Base-by-base conservation (phyloP, 2,329 filamentous ascomycete genomes). In the Ophiognomonia clavigignenti-juglandacearum region DNA sequence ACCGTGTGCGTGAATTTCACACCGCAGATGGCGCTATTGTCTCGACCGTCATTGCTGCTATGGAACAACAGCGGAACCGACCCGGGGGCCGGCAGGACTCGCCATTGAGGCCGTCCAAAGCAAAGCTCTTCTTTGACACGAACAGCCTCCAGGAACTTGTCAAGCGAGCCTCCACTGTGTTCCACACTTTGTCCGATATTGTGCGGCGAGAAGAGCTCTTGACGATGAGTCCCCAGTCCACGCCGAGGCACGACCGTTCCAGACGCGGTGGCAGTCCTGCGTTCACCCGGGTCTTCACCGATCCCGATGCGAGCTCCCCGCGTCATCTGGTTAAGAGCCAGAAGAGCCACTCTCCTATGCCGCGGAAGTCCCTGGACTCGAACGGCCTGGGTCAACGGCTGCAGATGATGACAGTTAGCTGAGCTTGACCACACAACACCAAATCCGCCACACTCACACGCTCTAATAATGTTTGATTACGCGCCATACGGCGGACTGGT, bases 111-210 rank as follows among this genome's bases (percentile, higher is more conserved):
- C 51, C 61, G 10, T 66, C 73, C 37, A 69, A 71, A 42, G 70
- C 73, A 50, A 76, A 76, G 64, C 74, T 85, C 57, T 82, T 83
- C 49, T 85, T 85, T 53, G 82, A 84, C 58, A 85, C 82, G 5
- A 83, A 83, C 53, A 85, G 79, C 61, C 70, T 85, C n/a, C 80
- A 79, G 56, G 78, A 81, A 57, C 66, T 85, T 44, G 82, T 85
- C 31, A 80, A 79, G 59, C 72, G 80, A 49, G 82, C 82, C 1
- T 73, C 77, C 23, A 75, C 78, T 46, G 63, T 85, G 27, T 74
- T 77, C 23, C 79, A 83, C 53, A 67, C 70, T 4, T 64, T 85
- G 19, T 80, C 80, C 0, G 80, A 84, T 45, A 62, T 79, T 5
- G 70, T 85, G 39, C 77, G 81, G 39, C 72, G 71, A 43, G 77